phyloP scores from a whole-genome alignment of 176 grass and related monocot genomes.

The Melocanna baccifera region DNA sequence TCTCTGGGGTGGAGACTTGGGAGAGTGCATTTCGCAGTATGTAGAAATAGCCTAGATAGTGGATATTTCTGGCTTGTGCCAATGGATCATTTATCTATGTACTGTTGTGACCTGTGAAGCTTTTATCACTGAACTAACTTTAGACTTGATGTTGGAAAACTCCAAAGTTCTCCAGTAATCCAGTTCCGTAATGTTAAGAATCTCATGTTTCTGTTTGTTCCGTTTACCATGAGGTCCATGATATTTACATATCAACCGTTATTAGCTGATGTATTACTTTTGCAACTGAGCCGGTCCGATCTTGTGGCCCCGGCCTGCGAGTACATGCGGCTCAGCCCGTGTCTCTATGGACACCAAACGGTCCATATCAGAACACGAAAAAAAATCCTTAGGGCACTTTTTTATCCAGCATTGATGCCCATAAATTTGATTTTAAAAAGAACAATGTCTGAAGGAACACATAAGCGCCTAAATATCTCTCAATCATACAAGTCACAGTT shows the following conservation, averaged over 20 bases:
- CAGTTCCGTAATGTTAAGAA: neutral
- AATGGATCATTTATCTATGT: neutral
- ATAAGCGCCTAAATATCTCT: neutral
- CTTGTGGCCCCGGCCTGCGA: no score
- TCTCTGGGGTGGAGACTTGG: no score
- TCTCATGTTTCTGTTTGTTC: neutral
- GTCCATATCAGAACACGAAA: no score
- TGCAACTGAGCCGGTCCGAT: no score
- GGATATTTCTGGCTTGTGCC: neutral
- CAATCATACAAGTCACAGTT: neutral
- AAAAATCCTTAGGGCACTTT: no score
- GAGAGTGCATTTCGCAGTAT: neutral
- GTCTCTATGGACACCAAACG: no score
- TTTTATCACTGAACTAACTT: neutral
- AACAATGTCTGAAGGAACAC: neutral
- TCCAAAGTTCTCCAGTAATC: neutral
- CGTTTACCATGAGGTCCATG: no score
- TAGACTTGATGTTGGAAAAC: neutral
- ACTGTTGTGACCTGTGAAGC: neutral
- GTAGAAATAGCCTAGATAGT: neutral
- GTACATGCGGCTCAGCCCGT: no score
- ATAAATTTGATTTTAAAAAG: neutral
- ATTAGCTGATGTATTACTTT: no score
- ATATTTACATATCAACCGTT: no score
- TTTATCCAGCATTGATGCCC: neutral